phyloP scores from a whole-genome alignment of 2,329 filamentous ascomycete genomes.

The Tolypocladium album region DNA sequence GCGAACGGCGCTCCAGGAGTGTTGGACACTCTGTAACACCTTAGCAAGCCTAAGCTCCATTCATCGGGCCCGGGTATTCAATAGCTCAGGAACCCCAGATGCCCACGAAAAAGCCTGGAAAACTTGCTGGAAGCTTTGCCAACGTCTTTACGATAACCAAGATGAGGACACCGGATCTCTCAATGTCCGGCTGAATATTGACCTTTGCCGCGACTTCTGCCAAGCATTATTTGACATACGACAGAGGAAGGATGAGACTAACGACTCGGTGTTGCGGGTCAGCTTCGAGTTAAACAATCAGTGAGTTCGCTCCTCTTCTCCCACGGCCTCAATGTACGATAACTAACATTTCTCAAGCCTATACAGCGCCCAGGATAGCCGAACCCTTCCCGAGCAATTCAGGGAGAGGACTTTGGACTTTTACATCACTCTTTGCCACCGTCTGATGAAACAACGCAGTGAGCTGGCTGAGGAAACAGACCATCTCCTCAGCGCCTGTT shows the following conservation, averaged over 20 bases:
- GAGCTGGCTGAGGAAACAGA: conserved; percentile 74
- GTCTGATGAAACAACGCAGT: conserved; percentile 88
- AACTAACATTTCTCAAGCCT: conserved; percentile 37
- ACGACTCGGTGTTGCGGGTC: conserved; percentile 80
- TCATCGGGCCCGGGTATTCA: conserved; percentile 70
- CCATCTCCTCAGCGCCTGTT: conserved; percentile 73
- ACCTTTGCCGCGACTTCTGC: conserved; percentile 85
- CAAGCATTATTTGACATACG: conserved; percentile 84
- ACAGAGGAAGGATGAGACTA: conserved; percentile 62
- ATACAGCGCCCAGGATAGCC: conserved; percentile 78
- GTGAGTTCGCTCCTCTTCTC: conserved; percentile 25
- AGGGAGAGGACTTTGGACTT: conserved; percentile 86
- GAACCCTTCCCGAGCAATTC: conserved; percentile 74
- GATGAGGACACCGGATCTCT: conserved; percentile 58
- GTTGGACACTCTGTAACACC: conserved; percentile 91
- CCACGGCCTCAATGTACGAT: background rate
- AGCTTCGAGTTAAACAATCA: conserved; percentile 96
- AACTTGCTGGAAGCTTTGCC: conserved; percentile 87
- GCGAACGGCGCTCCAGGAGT: conserved; percentile 71
- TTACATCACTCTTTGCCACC: conserved; percentile 86
- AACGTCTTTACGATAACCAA: conserved; percentile 73
- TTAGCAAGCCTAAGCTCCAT: conserved; percentile 75
- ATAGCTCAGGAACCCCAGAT: conserved; percentile 61
- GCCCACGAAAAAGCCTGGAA: conserved; percentile 86
- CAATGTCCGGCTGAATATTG: conserved; percentile 64